A percentile compares a stretch with the other conserved stretches of the same genome.
These are phyloP conservation scores for Naematelia aurantialba DNA, from an alignment of 768 basidiomycete genomes.

Conservation along the genomic window DNA sequence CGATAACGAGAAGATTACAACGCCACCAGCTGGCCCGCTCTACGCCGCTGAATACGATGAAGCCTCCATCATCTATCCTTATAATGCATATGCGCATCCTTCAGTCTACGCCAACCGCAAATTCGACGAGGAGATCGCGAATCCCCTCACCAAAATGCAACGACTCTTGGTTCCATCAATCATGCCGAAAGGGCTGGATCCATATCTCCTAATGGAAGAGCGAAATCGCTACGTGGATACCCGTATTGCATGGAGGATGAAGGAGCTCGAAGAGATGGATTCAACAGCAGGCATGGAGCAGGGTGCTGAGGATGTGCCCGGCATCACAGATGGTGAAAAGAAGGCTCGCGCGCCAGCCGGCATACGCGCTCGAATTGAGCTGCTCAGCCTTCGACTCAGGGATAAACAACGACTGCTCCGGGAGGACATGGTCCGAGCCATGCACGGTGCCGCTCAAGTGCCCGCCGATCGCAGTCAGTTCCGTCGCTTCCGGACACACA, in stretches of 20 bases:
- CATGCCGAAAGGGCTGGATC: conserved; percentile 87
- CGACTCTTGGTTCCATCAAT: conserved; percentile 80
- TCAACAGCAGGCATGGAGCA: conserved; percentile 74
- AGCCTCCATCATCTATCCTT: conserved; percentile 79
- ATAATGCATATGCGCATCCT: conserved; percentile 83
- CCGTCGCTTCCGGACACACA: conserved; percentile 78
- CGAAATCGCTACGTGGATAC: conserved; percentile 86
- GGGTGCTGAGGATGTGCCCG: conserved; percentile 54
- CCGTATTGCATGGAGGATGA: conserved; percentile 79
- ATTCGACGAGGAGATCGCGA: conserved; percentile 51
- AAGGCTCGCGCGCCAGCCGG: conserved; percentile 50
- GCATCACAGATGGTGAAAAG: conserved; percentile 51
- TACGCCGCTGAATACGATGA: conserved; percentile 67
- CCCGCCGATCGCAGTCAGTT: conserved; percentile 90
- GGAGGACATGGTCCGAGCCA: conserved; percentile 76
- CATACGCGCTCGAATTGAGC: conserved; percentile 85
- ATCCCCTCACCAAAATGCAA: conserved; percentile 48
- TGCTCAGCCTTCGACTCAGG: conserved; percentile 79
- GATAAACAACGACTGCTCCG: conserved; percentile 88
- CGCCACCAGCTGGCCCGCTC: conserved; percentile 25
- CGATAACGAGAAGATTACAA: conserved; percentile 25
- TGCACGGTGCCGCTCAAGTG: conserved; percentile 80
- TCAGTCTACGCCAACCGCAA: conserved; percentile 62
- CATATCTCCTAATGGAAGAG: conserved; percentile 84
- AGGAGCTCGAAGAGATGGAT: conserved; percentile 70